Conservation (phyloP, 1,284 basidiomycete genomes). For the Malassezia slooffiae region DNA sequence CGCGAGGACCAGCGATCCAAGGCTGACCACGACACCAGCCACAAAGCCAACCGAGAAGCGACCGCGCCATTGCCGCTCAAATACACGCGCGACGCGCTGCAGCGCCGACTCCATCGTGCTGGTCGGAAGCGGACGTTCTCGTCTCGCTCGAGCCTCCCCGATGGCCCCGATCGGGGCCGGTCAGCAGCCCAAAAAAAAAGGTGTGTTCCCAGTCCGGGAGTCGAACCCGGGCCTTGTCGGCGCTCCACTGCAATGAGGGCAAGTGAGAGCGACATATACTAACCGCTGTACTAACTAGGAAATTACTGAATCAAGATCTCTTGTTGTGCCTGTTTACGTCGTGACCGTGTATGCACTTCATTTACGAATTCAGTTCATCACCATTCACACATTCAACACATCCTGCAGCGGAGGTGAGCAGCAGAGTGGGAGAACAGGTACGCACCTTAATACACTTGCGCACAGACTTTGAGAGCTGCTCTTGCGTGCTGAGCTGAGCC, state of each 20-base stretch:
- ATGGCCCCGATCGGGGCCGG: neutral
- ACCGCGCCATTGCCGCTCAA: neutral
- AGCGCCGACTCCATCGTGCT: neutral
- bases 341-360: too few species aligned
- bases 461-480: too few species aligned
- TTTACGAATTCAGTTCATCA: too few species aligned
- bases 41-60: conserved; percentile 31
- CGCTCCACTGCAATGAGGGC: conserved; percentile 9
- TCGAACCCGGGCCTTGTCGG: conserved; percentile 21
- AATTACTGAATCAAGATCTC: too few species aligned
- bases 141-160: neutral
- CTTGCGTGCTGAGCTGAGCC: too few species aligned
- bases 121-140: neutral
- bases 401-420: too few species aligned
- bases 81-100: neutral
- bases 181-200: neutral
- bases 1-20: conserved; percentile 24
- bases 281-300: conserved; percentile 21
- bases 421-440: too few species aligned
- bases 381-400: too few species aligned
- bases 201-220: conserved; percentile 20
- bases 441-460: too few species aligned
- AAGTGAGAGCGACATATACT: conserved; percentile 20
- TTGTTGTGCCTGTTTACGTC: too few species aligned
- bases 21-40: conserved; percentile 30